Conservation (phyloP, 331 rosid genomes). For the Pyrus hybrid region DNA sequence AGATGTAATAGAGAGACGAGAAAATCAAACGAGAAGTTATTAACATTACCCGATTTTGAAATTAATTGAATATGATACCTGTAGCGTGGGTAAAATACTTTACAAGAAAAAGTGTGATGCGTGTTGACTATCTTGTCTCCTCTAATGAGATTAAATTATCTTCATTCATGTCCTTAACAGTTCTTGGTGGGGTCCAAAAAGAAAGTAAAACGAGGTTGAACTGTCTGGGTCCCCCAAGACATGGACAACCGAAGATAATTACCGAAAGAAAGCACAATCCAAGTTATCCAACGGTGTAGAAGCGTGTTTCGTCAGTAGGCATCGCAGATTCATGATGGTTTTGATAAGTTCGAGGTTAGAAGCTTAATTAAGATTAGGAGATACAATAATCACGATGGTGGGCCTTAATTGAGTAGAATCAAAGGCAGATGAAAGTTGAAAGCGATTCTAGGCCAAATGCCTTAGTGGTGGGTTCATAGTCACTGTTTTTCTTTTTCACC, state of each 20-base stretch:
- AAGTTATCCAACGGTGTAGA: not conserved
- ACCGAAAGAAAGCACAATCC: not conserved
- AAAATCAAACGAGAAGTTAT: not conserved
- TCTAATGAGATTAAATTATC: not conserved
- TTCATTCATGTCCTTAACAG: not conserved
- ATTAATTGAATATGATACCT: not conserved
- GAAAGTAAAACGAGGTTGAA: conserved; percentile 21
- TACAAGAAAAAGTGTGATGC: not conserved
- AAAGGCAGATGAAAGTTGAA: conserved; percentile 19
- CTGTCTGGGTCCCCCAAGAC: not conserved
- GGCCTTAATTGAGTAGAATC: conserved; percentile 37
- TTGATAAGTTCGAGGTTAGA: conserved; percentile 29
- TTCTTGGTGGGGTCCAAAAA: not conserved
- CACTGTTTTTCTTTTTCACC: not conserved
- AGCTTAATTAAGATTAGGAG: conserved; percentile 11
- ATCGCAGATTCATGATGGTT: not conserved
- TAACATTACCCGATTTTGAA: too few relatives aligned
- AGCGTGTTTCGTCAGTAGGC: not conserved
- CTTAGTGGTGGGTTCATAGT: not conserved
- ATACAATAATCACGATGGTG: not conserved
- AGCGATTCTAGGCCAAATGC: conserved; percentile 20
- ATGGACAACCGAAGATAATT: not conserved
- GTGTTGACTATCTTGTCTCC: not conserved
- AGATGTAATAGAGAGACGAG: too few relatives aligned
- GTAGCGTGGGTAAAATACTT: not conserved